phyloP scores from a whole-genome alignment of 2,329 filamentous ascomycete species.

The Immersiporthe knoxdaviesiana region DNA sequence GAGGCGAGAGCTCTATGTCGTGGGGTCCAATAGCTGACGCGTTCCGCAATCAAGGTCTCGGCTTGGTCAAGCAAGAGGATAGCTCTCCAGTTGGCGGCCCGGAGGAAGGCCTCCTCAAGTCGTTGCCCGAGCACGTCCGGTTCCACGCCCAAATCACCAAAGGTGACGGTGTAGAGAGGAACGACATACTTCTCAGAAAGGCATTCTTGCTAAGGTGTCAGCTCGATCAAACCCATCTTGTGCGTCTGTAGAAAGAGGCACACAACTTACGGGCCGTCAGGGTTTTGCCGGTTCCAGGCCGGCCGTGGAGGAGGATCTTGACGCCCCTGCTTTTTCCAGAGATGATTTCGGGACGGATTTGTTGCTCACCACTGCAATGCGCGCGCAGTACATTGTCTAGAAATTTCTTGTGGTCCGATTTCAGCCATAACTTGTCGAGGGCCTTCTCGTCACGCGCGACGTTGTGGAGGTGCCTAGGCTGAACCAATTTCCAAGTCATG shows the following conservation, averaged over 20 bases:
- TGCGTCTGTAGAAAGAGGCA: background rate
- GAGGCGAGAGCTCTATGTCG: background rate
- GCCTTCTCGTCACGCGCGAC: background rate
- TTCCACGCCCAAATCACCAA: background rate
- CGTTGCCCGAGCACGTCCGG: background rate
- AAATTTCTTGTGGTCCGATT: accelerated
- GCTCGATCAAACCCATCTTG: background rate
- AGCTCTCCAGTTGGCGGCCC: background rate
- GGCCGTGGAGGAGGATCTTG: background rate
- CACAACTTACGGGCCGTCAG: background rate
- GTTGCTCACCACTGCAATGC: background rate
- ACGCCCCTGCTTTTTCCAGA: background rate
- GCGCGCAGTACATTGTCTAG: background rate
- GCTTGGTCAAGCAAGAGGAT: background rate
- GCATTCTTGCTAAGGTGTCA: background rate
- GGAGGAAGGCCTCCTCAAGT: background rate
- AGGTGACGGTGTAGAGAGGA: background rate
- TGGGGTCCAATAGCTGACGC: background rate
- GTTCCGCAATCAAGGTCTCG: background rate
- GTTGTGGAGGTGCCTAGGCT: background rate
- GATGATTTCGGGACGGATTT: background rate
- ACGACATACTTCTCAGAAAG: background rate
- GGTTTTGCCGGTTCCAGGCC: background rate
- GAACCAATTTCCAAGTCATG: background rate
- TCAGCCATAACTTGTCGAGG: background rate